These are phyloP conservation scores for Acmispon strigosus DNA, from an alignment of 306 rosid genomes.

Conservation along the genomic window DNA sequence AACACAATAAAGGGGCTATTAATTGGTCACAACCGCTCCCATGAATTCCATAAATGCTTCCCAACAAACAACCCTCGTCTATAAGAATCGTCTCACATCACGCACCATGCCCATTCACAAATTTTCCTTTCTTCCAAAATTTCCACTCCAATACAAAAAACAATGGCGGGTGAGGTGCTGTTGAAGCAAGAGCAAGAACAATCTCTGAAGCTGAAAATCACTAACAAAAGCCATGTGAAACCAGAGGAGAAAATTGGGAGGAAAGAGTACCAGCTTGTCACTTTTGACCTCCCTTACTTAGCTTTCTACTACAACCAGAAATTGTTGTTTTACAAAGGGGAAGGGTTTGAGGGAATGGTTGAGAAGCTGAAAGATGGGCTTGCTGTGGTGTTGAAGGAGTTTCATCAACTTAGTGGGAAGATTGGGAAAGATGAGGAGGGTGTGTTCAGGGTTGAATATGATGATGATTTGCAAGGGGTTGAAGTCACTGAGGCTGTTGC, in stretches of 20 bases:
- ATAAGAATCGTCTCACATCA: constrained; percentile 23
- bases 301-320: constrained; percentile 98
- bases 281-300: constrained; percentile 85
- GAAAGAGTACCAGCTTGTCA: constrained; percentile 62
- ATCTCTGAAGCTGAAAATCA: constrained; percentile 45
- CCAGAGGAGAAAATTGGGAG: constrained; percentile 58
- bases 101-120: not conserved
- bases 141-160: not conserved
- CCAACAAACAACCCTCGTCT: constrained; percentile 34
- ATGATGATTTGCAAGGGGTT: constrained; percentile 60
- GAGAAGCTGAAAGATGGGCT: constrained; percentile 69
- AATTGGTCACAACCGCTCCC: constrained; percentile 43
- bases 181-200: constrained; percentile 7
- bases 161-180: constrained; percentile 43
- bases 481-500: constrained; percentile 64
- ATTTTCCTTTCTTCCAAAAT: not conserved
- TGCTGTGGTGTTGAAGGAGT: constrained; percentile 49
- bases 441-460: constrained; percentile 69
- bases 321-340: constrained; percentile 62
- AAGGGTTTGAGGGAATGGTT: constrained; percentile 47
- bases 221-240: constrained; percentile 44
- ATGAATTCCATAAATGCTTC: constrained; percentile 44
- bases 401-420: constrained; percentile 78
- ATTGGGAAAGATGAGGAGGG: constrained; percentile 88
- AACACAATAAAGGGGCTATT: constrained; percentile 22